These are phyloP conservation scores for Pichia sporocuriosa DNA, from an alignment of 805 yeast species.

Conservation along the genomic window DNA sequence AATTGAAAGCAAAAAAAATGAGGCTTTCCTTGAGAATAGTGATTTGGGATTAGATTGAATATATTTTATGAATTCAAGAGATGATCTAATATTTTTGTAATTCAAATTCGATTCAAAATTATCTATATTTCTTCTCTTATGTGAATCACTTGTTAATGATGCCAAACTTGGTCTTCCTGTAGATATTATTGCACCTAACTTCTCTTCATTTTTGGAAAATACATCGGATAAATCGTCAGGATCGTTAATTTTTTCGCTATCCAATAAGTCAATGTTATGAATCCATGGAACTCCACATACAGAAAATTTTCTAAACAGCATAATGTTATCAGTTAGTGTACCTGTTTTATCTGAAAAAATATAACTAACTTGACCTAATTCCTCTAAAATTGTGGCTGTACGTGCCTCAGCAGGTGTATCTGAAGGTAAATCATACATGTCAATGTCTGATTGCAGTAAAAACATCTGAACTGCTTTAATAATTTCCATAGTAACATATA, in stretches of 20 bases:
- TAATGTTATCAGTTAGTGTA: conserved; percentile 87
- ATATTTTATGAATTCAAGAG: conserved; percentile 61
- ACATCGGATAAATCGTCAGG: conserved; percentile 11
- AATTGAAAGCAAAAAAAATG: conserved; percentile 70
- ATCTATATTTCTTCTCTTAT: neutral
- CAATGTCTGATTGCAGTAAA: conserved; percentile 82
- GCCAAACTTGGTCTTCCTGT: conserved; percentile 57
- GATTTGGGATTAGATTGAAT: conserved; percentile 68
- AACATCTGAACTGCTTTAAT: conserved; percentile 83
- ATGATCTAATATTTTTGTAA: conserved; percentile 37
- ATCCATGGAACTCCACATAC: conserved; percentile 87
- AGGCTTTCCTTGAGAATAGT: conserved; percentile 62
- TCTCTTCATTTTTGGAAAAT: conserved; percentile 10
- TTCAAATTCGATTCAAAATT: conserved; percentile 18
- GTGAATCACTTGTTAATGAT: conserved; percentile 27
- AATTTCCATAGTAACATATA: conserved; percentile 94
- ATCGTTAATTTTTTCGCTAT: conserved; percentile 19
- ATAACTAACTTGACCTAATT: conserved; percentile 93
- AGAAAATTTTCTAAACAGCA: conserved; percentile 86
- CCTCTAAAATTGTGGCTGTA: conserved; percentile 93
- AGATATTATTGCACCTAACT: conserved; percentile 21
- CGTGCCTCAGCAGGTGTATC: conserved; percentile 92
- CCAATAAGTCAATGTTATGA: conserved; percentile 58
- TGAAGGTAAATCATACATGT: conserved; percentile 80
- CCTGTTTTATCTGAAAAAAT: conserved; percentile 97